Conservation (phyloP, 768 basidiomycete species). For the Mycena venus region DNA sequence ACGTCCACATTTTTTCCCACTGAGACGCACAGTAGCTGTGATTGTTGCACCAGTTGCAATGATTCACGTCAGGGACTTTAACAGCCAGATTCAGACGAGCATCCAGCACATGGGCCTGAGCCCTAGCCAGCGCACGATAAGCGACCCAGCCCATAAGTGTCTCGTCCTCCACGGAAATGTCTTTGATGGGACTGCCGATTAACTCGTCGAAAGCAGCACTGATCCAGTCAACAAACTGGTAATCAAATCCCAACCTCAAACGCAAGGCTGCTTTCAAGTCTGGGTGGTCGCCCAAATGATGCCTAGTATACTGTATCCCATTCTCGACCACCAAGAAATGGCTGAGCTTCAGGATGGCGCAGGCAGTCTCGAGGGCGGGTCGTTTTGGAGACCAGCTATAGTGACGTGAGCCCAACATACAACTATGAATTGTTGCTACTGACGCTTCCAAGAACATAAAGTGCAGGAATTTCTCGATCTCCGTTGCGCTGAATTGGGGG, state of each 20-base stretch:
- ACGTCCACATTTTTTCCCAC: conserved; percentile 4
- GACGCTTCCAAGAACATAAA: not conserved
- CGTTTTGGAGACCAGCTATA: not conserved
- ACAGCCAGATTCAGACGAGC: not conserved
- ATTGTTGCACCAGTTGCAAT: not conserved
- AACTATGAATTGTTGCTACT: not conserved
- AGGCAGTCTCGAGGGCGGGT: not conserved
- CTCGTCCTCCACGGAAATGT: not conserved
- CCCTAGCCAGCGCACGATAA: conserved; percentile 6
- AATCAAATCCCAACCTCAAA: not conserved
- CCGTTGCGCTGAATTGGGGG: not conserved
- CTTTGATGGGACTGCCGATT: not conserved
- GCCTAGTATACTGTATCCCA: not conserved
- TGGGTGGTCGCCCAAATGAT: not conserved
- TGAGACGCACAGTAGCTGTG: not conserved
- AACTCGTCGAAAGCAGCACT: conserved; percentile 2
- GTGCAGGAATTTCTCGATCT: conserved; percentile 8
- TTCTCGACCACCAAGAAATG: not conserved
- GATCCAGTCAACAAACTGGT: not conserved
- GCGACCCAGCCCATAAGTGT: not conserved
- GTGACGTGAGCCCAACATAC: not conserved
- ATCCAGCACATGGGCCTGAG: conserved; percentile 8
- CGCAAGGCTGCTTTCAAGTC: not conserved
- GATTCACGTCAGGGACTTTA: not conserved
- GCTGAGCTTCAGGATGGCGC: conserved; percentile 9